Evolutionary conservation across 352 stramenopile genomes (phyloP), one percentile per base, ranked within the genome.

Genomic region (Achlya hypogyna): DNA sequence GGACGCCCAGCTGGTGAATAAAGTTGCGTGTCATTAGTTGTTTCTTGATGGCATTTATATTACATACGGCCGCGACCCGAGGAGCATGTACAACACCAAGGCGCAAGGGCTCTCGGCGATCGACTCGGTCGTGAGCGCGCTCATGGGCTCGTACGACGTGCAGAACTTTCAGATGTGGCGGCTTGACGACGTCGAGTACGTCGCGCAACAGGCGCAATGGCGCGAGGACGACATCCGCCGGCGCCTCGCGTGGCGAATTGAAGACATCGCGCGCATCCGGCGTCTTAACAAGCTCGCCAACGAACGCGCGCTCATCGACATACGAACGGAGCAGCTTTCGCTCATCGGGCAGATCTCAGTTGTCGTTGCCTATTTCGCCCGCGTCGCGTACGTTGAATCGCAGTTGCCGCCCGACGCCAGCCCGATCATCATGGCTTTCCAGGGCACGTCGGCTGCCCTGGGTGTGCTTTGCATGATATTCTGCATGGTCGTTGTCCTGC

Each of bases 121-220:
- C 49, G 49, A 56, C 25, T 56, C 49, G 25, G 49, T 56, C 10
- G 82, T 91, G 51, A 79, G 88, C 65, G 82, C 81, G 32, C 81
- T 93, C 56, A 89, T 91, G 69, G 84, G 82, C 29, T 89, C 83
- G 51, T 93, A 93, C 64, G 84, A 93, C 63, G 73, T 91, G 62
- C 89, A 91, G 75, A 86, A 90, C 72, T 74, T 81, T 72, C 89
- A 88, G 77, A 81, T 88, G 63, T 93, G 84, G 84, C 82, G 84
- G 16, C 76, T 91, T 49, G 84, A 93, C 52, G 84, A 93, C 70
- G 29, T 91, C 14, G 64, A 86, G 43, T 71, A 88, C 66, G 81
- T 81, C 42, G 79, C 84, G 56, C 81, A 93, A 64, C 74, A 89
- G 70, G 89, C 87, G 63, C 84, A 93, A 71, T 91, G 81, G 79